Base-by-base conservation (phyloP, 768 basidiomycete species). In the Trametes cinnabarina region DNA sequence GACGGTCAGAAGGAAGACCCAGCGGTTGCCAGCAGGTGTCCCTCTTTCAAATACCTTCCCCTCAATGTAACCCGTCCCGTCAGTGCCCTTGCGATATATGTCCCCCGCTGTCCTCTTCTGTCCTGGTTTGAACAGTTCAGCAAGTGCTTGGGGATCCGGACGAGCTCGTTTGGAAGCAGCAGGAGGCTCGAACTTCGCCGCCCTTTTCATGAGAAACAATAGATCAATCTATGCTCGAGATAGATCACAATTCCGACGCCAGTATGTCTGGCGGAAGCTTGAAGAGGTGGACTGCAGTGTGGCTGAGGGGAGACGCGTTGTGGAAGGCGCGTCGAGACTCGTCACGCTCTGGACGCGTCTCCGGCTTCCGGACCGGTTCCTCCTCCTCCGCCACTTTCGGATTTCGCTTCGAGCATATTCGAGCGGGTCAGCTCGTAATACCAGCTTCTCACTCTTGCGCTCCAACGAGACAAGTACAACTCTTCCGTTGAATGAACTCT, bases 51-150 rank as follows among this genome's bases (percentile, higher is more conserved):
- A 73, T 11, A 80, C 67, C 37, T 62, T 73, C 47, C 76, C 77
- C 32, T 72, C 65, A 4, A 83, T 66, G 62, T 73, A 80, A 2
- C 79, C 77, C 0, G 68, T 66, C 9, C 69, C 73, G 25, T 75
- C 70, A 2, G 62, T 57, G 20, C 66, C 63, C 50, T 64, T 60
- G 25, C 68, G 47, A 35, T 70, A 67, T 28, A 83, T 60, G 15
- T 77, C 76, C 6, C 28, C 49, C 12, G 42, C 51, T n/a, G 43
- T 43, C n/a, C 32, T 51, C 44, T 48, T 52, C 39, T 53, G 44
- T 9, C 47, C 51, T 6, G 57, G 28, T 15, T 47, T 47, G 44
- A 58, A 58, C 15, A 42, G 46, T 9, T 37, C 51, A 5, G 51
- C 34, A 26, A 55, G 17, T 19, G 20, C 34, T 12, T 55, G 48